Evolutionary conservation across 495 filamentous ascomycete genomes (phyloP).

Genomic region (Delitschia confertaspora): DNA sequence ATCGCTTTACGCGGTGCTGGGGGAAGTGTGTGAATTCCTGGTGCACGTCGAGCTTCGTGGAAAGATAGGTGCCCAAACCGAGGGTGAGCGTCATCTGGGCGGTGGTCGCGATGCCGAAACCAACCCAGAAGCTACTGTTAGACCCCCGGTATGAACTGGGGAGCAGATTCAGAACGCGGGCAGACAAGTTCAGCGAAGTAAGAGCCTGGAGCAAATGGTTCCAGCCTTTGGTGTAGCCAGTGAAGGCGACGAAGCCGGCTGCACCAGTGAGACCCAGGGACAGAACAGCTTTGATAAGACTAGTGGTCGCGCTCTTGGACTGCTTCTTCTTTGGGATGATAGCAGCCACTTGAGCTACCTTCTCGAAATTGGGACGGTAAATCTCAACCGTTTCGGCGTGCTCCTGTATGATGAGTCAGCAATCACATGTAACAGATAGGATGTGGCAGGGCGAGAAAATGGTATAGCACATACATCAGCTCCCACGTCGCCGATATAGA

Average conservation of each 20-base stretch:
- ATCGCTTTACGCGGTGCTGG: slow-evolving; percentile 31
- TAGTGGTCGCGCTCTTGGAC: neutral
- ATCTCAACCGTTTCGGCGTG: neutral
- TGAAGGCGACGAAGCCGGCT: neutral
- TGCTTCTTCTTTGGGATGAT: neutral
- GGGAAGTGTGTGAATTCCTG: slow-evolving; percentile 30
- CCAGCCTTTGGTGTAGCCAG: neutral
- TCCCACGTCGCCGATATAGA: slow-evolving; percentile 28
- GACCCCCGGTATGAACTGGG: neutral
- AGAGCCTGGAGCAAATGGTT: neutral
- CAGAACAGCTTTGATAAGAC: neutral
- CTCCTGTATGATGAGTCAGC: too few relatives aligned
- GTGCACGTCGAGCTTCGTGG: neutral
- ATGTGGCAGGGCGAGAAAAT: too few relatives aligned
- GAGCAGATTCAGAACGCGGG: neutral
- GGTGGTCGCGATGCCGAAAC: neutral
- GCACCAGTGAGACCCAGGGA: neutral
- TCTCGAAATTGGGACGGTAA: neutral
- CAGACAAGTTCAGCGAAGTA: neutral
- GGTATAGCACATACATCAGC: too few relatives aligned
- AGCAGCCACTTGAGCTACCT: neutral
- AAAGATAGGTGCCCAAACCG: slow-evolving; percentile 18
- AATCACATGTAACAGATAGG: too few relatives aligned
- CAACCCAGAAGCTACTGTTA: neutral
- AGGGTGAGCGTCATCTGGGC: neutral